phyloP scores from a whole-genome alignment of 2,329 filamentous ascomycete species.

The Alternaria hordeiaustralica region DNA sequence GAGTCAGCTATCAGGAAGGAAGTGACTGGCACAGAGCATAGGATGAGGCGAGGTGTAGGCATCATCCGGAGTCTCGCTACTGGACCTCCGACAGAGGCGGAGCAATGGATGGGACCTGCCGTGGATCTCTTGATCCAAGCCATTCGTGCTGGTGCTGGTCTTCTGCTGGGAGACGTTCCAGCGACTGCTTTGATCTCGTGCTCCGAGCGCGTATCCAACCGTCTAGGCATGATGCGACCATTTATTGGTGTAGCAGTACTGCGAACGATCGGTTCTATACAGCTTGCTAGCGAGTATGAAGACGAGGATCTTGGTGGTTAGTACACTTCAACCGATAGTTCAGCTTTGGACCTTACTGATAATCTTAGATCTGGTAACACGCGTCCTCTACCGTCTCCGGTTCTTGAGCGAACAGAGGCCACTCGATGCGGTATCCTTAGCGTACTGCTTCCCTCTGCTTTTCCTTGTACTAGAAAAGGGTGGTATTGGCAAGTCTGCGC shows the following conservation, averaged over 20 bases:
- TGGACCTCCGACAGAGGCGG: slow-evolving; percentile 87
- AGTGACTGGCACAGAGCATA: slow-evolving; percentile 73
- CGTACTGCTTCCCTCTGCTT: slow-evolving; percentile 84
- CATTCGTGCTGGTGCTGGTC: slow-evolving; percentile 79
- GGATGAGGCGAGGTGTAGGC: slow-evolving; percentile 80
- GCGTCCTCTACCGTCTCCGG: slow-evolving; percentile 87
- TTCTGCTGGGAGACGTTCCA: slow-evolving; percentile 81
- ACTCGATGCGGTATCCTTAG: slow-evolving; percentile 85
- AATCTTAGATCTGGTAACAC: slow-evolving; percentile 70
- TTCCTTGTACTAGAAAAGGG: slow-evolving; percentile 80
- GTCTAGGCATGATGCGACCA: slow-evolving; percentile 76
- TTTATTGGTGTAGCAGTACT: slow-evolving; percentile 90
- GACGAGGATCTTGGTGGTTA: slow-evolving; percentile 75
- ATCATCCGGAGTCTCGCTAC: slow-evolving; percentile 82
- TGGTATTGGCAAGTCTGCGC: slow-evolving; percentile 70
- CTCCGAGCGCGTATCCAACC: slow-evolving; percentile 73
- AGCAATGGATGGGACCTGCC: slow-evolving; percentile 85
- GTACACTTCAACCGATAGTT: slow-evolving; percentile 30
- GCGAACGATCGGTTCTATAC: slow-evolving; percentile 75
- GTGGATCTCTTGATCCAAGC: slow-evolving; percentile 74
- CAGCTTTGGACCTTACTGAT: slow-evolving; percentile 19
- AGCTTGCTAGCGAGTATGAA: slow-evolving; percentile 73
- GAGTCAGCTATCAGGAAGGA: slow-evolving; percentile 78
- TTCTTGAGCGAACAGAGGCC: slow-evolving; percentile 94
- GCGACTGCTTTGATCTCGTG: slow-evolving; percentile 81